Evolutionary conservation across 345 rosid genomes (phyloP), one percentile per base, ranked within the genome.

Genomic region (Salix suchowensis): DNA sequence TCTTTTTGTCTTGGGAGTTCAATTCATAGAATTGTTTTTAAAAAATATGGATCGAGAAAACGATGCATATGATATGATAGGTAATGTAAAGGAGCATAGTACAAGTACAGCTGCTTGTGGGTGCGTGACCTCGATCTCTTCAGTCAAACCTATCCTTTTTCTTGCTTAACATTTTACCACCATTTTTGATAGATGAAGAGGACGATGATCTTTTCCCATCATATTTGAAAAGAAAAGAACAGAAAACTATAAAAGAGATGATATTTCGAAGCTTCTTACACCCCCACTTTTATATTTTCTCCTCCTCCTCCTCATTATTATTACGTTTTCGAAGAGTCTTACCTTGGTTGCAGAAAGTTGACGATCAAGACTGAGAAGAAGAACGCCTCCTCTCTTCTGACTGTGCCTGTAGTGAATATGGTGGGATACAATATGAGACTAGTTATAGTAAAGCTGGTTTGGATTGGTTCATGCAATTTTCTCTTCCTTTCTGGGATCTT

Each of bases 1-100:
- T 83, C 87, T 84, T 85, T 88, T 87, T 87, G 88, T 85, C 89
- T 84, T 67, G 86, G 86, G 85, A 81, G 74, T 76, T 85, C 67
- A 72, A 77, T 77, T 73, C 73, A 78, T 8, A 36, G 34, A 30
- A n/a, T 7, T 13, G 12, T 12, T 13, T n/a, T 19, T 23, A 65
- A 78, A 69, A 40, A 62, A 75, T 32, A 28, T 34, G 8, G 16
- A 75, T 24, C 11, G 9, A 23, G 32, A 42, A 60, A 19, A 58
- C 32, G 44, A 71, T 60, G 68, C 23, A 42, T 30, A 36, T 58
- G 48, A 42, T 1, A 11, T 16, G 36, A 10, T 54, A 7, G 67
- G 40, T 5, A 28, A 28, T 16, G 18, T 16, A 74, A 21, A 24
- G 73, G 62, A 66, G 65, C 64, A 67, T 39, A 69, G 82, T 76